phyloP scores from a whole-genome alignment of 2,329 filamentous ascomycete species.

The Aspergillus novoparasiticus region DNA sequence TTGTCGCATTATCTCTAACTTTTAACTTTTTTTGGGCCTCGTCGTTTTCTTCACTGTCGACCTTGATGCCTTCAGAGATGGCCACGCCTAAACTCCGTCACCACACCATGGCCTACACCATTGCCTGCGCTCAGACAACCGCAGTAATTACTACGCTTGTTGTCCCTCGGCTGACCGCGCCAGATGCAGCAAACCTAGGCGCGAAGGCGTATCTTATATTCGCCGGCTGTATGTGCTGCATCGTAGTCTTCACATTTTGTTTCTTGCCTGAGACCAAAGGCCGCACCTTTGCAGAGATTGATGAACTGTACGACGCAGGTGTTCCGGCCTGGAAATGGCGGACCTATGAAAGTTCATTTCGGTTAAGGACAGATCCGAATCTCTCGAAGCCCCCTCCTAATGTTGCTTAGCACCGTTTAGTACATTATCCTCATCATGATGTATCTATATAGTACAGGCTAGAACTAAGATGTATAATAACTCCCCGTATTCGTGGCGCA shows the following conservation, averaged over 20 bases:
- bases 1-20: constrained; percentile 38
- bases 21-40: constrained; percentile 44
- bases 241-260: constrained; percentile 32
- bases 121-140: constrained; percentile 39
- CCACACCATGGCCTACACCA: constrained; percentile 40
- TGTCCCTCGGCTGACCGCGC: constrained; percentile 38
- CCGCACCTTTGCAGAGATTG: constrained; percentile 36
- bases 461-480: not conserved
- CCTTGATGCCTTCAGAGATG: constrained; percentile 39
- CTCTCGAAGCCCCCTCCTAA: not conserved
- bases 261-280: constrained; percentile 35
- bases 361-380: not conserved
- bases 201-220: constrained; percentile 40
- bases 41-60: constrained; percentile 39
- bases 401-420: not conserved
- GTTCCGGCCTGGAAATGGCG: constrained; percentile 38
- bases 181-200: constrained; percentile 35
- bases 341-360: constrained; percentile 26
- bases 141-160: constrained; percentile 44
- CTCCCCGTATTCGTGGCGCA: not conserved
- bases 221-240: constrained; percentile 34
- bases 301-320: constrained; percentile 37
- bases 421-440: not conserved
- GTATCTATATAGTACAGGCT: not conserved
- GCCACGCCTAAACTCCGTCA: constrained; percentile 41